Evolutionary conservation across 192 early-diverging fungal genomes (phyloP).

Genomic region (Phlyctochytrium bullatum): DNA sequence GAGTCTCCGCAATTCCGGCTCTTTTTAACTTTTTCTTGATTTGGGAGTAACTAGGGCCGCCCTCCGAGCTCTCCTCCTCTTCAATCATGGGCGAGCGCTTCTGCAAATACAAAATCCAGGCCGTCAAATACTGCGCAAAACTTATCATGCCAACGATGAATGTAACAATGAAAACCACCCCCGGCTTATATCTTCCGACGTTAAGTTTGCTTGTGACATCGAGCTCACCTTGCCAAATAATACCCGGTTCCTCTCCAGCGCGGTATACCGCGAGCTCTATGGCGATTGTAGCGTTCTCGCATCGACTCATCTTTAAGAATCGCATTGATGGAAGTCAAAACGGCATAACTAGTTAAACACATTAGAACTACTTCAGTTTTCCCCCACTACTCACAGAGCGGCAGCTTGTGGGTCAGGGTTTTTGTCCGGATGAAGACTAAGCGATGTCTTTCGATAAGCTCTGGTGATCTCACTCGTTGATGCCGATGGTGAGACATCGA

Average conservation of each 20-base stretch:
- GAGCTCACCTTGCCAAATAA: conserved; percentile 19
- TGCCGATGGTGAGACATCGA: conserved; percentile 32
- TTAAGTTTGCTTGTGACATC: conserved; percentile 24
- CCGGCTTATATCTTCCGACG: conserved; percentile 45
- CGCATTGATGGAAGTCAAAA: conserved; percentile 41
- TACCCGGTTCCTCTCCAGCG: conserved; percentile 45
- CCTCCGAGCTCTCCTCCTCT: neutral
- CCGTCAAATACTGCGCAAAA: conserved; percentile 40
- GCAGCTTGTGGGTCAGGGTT: conserved; percentile 35
- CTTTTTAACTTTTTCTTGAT: conserved; percentile 31
- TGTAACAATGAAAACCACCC: conserved; percentile 28
- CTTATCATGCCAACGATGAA: conserved; percentile 36
- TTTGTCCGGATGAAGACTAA: conserved; percentile 49
- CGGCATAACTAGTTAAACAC: conserved; percentile 26
- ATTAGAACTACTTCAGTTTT: neutral
- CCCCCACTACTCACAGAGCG: conserved; percentile 17
- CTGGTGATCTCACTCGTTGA: conserved; percentile 33
- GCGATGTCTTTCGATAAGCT: conserved; percentile 43
- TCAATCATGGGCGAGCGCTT: neutral
- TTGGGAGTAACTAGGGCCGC: conserved; percentile 24
- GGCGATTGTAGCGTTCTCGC: conserved; percentile 46
- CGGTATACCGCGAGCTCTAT: conserved; percentile 46
- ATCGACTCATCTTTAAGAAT: conserved; percentile 39
- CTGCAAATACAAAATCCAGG: conserved; percentile 24
- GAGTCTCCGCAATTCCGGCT: conserved; percentile 18